Evolutionary conservation across 2,329 filamentous ascomycete genomes (phyloP).

Genomic region (Microdochium trichocladiopsis): DNA sequence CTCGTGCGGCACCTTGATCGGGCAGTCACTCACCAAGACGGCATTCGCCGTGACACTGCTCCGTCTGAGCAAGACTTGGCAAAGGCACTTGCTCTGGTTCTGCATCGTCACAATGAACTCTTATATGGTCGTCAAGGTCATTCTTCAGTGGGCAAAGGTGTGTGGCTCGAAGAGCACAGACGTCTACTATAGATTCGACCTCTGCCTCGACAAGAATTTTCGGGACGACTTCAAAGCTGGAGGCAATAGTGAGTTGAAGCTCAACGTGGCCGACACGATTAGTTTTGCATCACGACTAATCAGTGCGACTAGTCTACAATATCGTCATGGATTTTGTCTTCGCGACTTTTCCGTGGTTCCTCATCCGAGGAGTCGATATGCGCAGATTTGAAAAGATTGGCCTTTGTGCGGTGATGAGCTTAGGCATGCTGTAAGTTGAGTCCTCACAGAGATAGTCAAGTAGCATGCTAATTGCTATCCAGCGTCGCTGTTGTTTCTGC

Average conservation of each 20-base stretch:
- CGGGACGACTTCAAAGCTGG: slow-evolving; percentile 38
- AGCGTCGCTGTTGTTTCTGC: slow-evolving; percentile 32
- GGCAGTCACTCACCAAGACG: slow-evolving; percentile 27
- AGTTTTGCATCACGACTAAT: too few species aligned
- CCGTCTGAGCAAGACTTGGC: slow-evolving; percentile 35
- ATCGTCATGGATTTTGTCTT: slow-evolving; percentile 46
- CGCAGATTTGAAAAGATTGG: slow-evolving; percentile 38
- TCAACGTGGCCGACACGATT: too few species aligned
- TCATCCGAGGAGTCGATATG: slow-evolving; percentile 40
- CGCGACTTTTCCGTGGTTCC: slow-evolving; percentile 40
- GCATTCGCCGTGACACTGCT: slow-evolving; percentile 28
- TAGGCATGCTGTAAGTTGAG: slow-evolving; percentile 31
- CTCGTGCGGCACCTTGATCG: slow-evolving; percentile 27
- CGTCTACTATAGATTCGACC: slow-evolving; percentile 37
- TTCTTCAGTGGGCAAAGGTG: slow-evolving; percentile 42
- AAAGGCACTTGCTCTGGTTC: slow-evolving; percentile 36
- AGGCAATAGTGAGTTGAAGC: slow-evolving; percentile 38
- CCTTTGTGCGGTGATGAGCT: slow-evolving; percentile 40
- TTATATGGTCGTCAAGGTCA: slow-evolving; percentile 37
- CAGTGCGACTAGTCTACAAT: slow-evolving; percentile 48
- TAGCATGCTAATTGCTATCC: not conserved
- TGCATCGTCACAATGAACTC: slow-evolving; percentile 40
- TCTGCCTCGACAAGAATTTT: slow-evolving; percentile 31
- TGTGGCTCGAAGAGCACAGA: slow-evolving; percentile 34
- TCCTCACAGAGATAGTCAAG: not conserved